Percentiles rank a stretch among this genome's conserved stretches.
Evolutionary conservation across 441 rosid species (phyloP).

Genomic region (Macaranga tanarius): DNA sequence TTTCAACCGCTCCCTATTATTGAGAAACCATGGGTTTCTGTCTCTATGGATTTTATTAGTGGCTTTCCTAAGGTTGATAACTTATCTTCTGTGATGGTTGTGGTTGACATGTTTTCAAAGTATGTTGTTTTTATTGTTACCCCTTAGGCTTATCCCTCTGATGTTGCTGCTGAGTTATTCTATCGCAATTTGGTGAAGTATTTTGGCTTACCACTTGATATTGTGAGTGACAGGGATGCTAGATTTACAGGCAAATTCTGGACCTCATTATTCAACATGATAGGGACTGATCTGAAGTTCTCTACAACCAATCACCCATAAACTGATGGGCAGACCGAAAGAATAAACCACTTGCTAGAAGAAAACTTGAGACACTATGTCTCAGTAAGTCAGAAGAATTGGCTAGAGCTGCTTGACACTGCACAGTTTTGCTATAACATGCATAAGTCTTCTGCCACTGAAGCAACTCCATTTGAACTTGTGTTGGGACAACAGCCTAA

Average conservation of each 20-base stretch:
- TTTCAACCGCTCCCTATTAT: neutral
- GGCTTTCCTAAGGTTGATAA: neutral
- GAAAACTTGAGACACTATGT: conserved; percentile 11
- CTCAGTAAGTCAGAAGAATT: neutral
- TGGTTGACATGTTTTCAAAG: neutral
- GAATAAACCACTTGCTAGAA: neutral
- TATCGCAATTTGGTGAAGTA: neutral
- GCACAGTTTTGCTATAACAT: neutral
- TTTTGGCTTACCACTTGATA: neutral
- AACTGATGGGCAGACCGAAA: neutral
- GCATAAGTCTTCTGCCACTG: neutral
- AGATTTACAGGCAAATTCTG: neutral
- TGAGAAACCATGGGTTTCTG: neutral
- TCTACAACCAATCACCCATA: conserved; percentile 1
- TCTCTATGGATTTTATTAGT: conserved; percentile 17
- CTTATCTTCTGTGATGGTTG: neutral
- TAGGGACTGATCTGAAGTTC: neutral
- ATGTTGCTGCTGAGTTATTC: neutral
- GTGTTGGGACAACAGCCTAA: neutral
- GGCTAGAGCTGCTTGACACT: neutral
- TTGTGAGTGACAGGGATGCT: neutral
- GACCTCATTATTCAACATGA: neutral
- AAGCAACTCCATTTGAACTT: neutral
- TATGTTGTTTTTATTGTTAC: neutral
- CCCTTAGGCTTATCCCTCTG: neutral